These are phyloP conservation scores for Lasiosphaeriaceae sp. DNA, from an alignment of 495 filamentous ascomycete species.

Conservation along the genomic window DNA sequence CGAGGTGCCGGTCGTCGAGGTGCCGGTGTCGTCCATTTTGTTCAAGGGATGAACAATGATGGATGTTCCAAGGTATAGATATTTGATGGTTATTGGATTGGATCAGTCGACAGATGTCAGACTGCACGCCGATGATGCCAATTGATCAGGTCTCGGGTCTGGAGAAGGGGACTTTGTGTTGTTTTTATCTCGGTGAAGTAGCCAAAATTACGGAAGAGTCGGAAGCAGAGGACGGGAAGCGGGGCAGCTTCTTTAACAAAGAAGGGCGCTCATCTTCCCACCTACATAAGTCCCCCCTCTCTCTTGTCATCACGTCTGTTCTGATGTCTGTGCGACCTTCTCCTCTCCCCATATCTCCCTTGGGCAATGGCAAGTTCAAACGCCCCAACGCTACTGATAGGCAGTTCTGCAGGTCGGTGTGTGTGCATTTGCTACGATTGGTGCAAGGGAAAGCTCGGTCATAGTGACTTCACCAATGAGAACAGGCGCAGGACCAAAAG, in stretches of 20 bases:
- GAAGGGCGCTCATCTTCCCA: neutral
- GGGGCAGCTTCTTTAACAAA: neutral
- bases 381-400: neutral
- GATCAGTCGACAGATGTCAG: too few relatives aligned
- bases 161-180: too few relatives aligned
- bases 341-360: too few relatives aligned
- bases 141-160: too few relatives aligned
- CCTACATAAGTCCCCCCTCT: too few relatives aligned
- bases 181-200: neutral
- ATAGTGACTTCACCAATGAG: constrained; percentile 26
- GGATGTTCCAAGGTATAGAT: neutral
- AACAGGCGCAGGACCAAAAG: neutral
- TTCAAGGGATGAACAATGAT: neutral
- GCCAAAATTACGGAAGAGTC: neutral
- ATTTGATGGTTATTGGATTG: too few relatives aligned
- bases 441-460: neutral
- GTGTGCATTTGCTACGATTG: neutral
- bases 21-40: neutral
- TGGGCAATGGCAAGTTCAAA: too few relatives aligned
- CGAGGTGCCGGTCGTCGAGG: neutral
- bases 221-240: neutral
- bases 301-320: too few relatives aligned
- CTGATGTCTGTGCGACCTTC: too few relatives aligned
- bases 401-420: neutral
- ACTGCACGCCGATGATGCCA: too few relatives aligned